Base-by-base conservation (phyloP, 306 rosid genomes). In the Cicer yamashitae region DNA sequence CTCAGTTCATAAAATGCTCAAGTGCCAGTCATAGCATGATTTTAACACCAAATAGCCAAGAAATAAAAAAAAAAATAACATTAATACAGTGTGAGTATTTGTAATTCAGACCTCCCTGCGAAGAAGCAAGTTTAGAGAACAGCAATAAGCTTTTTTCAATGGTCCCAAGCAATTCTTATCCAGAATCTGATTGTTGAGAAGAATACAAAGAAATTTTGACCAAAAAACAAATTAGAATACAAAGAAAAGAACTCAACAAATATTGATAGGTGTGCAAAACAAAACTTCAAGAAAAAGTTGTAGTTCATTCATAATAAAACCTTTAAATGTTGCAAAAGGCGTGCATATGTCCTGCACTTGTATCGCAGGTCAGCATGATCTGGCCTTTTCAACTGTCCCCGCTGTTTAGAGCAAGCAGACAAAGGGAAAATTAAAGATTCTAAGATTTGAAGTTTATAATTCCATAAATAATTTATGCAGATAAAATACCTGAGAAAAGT, bases 301-400 rank as follows among this genome's bases (percentile, higher is more conserved):
- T 43, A 68, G 50, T 50, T 70, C 54, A 57, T 78, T 47, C 73
- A 61, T 48, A 66, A 20, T 68, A 62, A 65, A 46, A 93, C 99
- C 97, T 94, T 94, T 81, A 94, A 82, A 80, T 92, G 92, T 78
- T 88, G 96, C 82, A 94, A 67, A 83, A 94, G 92, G 75, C 96
- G 91, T 51, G 97, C 97, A 74, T 94, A 91, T 67, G 93, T 90
- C 91, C 93, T 85, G 86, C 97, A 94, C 87, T 88, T 94, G 86
- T 79, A 88, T 84, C 97, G 89, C 82, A 92, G 78, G 78, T 90
- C 97, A 88, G 97, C 90, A 84, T 90, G 99, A 87, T 94, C 99
- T 5, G 97, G 99, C 90, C 96, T 90, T 87, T 94, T 94, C 82
- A 94, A 84, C 81, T 92, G 97, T 79, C 99, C 99, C 56, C 96